phyloP scores from a whole-genome alignment of 1,284 basidiomycete genomes.

The Coniferiporia sulphurascens region DNA sequence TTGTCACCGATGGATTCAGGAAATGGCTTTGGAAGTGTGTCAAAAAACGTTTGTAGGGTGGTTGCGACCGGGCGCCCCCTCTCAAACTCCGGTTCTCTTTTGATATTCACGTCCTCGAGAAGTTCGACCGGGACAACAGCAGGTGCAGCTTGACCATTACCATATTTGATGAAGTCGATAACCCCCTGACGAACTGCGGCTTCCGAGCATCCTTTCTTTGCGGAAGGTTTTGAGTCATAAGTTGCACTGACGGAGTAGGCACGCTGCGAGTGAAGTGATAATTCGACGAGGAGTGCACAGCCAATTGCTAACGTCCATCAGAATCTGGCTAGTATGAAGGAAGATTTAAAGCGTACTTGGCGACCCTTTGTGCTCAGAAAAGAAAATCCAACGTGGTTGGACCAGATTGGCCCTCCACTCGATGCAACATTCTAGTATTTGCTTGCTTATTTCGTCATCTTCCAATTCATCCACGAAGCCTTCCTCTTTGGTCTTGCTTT shows the following conservation, averaged over 20 bases:
- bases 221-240: constrained; percentile 37
- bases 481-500: constrained; percentile 21
- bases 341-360: constrained; percentile 35
- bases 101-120: neutral
- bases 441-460: constrained; percentile 27
- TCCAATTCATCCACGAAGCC: constrained; percentile 16
- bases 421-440: constrained; percentile 46
- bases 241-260: constrained; percentile 46
- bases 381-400: constrained; percentile 45
- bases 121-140: neutral
- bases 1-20: constrained; percentile 44
- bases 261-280: constrained; percentile 41
- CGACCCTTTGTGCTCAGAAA: constrained; percentile 40
- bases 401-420: constrained; percentile 47
- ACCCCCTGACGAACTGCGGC: constrained; percentile 46
- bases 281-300: constrained; percentile 47
- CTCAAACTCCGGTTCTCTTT: neutral
- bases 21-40: constrained; percentile 53
- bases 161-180: constrained; percentile 50
- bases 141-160: constrained; percentile 38
- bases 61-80: constrained; percentile 23
- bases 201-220: constrained; percentile 47
- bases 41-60: constrained; percentile 50
- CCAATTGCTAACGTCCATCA: constrained; percentile 40
- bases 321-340: neutral